Evolutionary conservation across 2,329 filamentous ascomycete species (phyloP), one percentile per base, ranked within the genome.

Genomic region (Diaporthe citriasiana): DNA sequence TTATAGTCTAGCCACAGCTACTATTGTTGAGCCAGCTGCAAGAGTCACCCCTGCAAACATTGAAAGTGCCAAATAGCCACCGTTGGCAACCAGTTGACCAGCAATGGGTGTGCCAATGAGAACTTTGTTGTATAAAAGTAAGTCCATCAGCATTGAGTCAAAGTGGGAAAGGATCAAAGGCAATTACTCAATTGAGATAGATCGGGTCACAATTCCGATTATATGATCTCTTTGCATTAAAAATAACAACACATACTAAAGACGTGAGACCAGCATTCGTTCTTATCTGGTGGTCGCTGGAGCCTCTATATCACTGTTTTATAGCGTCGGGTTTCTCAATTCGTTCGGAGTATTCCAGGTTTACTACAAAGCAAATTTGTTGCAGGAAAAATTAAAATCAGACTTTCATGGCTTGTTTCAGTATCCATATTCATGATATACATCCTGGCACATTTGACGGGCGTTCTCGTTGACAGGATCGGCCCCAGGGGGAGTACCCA

Each of bases 41-140:
- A 85, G 76, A 12, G 45, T 83, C 74, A 77, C 81, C n/a, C 80
- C 81, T 2, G 79, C 80, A 75, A 78, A 87, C 35, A 85, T 79
- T 0, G 84, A 85, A 6, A 86, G 74, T 0, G 83, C 78, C 6
- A 85, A 76, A 68, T 85, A 87, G 13, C 84, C 83, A 17, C 82
- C 83, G n/a, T 79, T 79, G 22, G 53, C 68, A 0, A 83, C 77
- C 1, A 86, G 78, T 22, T 82, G 80, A 0, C 85, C 85, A 40
- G 83, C 84, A 9, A 87, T 85, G 0, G 84, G 85, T 0, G 84
- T 80, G 13, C 84, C 83, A 6, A 84, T 81, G 63, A 86, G 81
- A 6, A 82, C 82, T 19, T 84, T 85, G 22, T 66, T 47, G 9
- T 8, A 55, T 13, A 53, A 9, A 53, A 55, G 15, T 13, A 9